Evolutionary conservation across 805 yeast genomes (phyloP).

Genomic region (Candida orba): DNA sequence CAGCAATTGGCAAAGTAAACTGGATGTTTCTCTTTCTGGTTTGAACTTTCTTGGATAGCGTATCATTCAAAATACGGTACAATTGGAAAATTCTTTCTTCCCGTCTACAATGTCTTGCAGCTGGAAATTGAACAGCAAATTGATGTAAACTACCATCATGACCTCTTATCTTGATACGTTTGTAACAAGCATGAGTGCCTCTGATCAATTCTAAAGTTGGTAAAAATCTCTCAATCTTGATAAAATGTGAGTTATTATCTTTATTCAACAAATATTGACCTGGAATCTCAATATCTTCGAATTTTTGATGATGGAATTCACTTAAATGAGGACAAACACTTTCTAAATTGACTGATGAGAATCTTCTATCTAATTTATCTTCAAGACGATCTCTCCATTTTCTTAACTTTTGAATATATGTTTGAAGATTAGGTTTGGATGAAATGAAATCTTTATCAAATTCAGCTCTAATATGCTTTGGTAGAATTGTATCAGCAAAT

Average conservation of each 20-base stretch:
- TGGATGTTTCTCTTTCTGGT: constrained; percentile 78
- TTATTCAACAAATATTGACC: constrained; percentile 89
- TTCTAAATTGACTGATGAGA: constrained; percentile 74
- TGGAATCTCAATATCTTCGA: constrained; percentile 95
- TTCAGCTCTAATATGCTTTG: constrained; percentile 80
- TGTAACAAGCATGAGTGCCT: constrained; percentile 85
- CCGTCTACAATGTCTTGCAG: constrained; percentile 94
- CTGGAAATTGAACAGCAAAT: constrained; percentile 95
- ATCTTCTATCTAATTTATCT: constrained; percentile 82
- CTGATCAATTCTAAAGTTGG: constrained; percentile 85
- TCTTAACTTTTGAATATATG: constrained; percentile 74
- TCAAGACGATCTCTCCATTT: constrained; percentile 92
- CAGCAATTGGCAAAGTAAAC: constrained; percentile 84
- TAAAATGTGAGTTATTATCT: constrained; percentile 84
- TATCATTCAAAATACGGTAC: constrained; percentile 81
- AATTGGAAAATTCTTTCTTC: constrained; percentile 92
- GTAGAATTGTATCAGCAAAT: constrained; percentile 89
- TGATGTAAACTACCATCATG: constrained; percentile 88
- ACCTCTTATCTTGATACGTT: constrained; percentile 83
- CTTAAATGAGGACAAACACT: constrained; percentile 90
- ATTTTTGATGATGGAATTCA: constrained; percentile 96
- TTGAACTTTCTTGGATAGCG: constrained; percentile 74
- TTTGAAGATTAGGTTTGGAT: constrained; percentile 81
- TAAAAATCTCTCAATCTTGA: constrained; percentile 87
- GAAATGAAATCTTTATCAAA: constrained; percentile 87